phyloP scores from a whole-genome alignment of 805 yeast genomes.

The Ogataea trehaloabstinens region DNA sequence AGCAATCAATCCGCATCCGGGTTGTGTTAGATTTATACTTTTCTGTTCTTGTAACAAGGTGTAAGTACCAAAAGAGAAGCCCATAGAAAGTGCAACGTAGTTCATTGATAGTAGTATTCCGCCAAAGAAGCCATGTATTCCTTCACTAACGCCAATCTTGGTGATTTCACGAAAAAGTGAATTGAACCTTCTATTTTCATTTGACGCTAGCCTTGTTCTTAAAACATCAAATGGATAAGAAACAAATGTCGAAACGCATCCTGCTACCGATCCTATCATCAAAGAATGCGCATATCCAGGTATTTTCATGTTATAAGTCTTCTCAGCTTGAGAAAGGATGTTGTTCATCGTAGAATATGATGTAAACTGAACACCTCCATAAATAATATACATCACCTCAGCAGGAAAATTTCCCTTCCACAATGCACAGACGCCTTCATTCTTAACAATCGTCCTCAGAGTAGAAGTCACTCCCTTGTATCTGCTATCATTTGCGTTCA shows the following conservation, averaged over 20 bases:
- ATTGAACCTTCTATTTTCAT: conserved; percentile 36
- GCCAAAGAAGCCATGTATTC: conserved; percentile 45
- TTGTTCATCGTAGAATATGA: conserved; percentile 58
- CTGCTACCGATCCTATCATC: conserved; percentile 75
- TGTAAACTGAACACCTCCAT: conserved; percentile 85
- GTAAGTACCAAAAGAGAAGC: conserved; percentile 71
- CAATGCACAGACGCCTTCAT: conserved; percentile 64
- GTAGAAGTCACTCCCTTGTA: conserved; percentile 39
- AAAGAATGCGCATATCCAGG: conserved; percentile 42
- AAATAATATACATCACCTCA: conserved; percentile 74
- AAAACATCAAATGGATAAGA: conserved; percentile 93
- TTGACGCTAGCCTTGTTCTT: conserved; percentile 82
- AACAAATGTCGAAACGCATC: conserved; percentile 63
- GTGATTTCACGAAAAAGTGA: conserved; percentile 34
- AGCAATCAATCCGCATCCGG: conserved; percentile 68
- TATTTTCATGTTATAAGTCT: conserved; percentile 22
- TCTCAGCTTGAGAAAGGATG: conserved; percentile 34
- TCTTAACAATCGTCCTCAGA: conserved; percentile 40
- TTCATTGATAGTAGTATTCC: conserved; percentile 52
- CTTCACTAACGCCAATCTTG: conserved; percentile 33
- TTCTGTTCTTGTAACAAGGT: conserved; percentile 45
- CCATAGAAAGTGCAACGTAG: conserved; percentile 69
- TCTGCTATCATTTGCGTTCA: conserved; percentile 38
- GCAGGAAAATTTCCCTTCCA: conserved; percentile 99
- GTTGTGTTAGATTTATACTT: conserved; percentile 42